phyloP scores from a whole-genome alignment of 306 rosid genomes.

The Inga oerstediana region DNA sequence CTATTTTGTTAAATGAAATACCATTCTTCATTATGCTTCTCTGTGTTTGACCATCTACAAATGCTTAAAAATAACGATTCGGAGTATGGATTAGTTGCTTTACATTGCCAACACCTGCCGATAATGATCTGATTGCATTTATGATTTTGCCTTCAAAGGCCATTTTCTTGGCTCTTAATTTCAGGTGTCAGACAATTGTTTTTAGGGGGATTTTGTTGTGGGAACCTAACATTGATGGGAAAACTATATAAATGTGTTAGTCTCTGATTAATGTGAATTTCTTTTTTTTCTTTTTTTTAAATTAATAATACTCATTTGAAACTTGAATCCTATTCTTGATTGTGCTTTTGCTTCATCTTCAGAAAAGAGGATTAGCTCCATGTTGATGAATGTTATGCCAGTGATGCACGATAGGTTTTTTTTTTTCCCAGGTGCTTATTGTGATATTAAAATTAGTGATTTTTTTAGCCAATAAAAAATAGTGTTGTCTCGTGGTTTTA shows the following conservation, averaged over 20 bases:
- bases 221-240: not conserved
- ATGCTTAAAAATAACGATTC: not conserved
- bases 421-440: not conserved
- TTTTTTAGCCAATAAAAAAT: not conserved
- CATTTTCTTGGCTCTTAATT: not conserved
- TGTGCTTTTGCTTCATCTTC: not conserved
- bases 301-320: not conserved
- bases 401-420: not conserved
- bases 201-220: not conserved
- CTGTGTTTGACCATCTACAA: slow-evolving; percentile 11
- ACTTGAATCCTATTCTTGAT: not conserved
- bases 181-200: not conserved
- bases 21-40: slow-evolving; percentile 5
- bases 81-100: slow-evolving; percentile 13
- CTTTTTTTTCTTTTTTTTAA: not conserved
- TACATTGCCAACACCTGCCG: not conserved
- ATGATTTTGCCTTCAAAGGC: not conserved
- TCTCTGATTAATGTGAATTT: not conserved
- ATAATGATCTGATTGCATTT: not conserved
- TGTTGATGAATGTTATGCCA: not conserved
- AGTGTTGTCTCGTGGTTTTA: not conserved
- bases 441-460: not conserved
- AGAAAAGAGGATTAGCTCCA: not conserved
- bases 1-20: slow-evolving; percentile 21
- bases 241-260: not conserved